Evolutionary conservation across 805 yeast genomes (phyloP).

Genomic region (Lipomyces yamadae): DNA sequence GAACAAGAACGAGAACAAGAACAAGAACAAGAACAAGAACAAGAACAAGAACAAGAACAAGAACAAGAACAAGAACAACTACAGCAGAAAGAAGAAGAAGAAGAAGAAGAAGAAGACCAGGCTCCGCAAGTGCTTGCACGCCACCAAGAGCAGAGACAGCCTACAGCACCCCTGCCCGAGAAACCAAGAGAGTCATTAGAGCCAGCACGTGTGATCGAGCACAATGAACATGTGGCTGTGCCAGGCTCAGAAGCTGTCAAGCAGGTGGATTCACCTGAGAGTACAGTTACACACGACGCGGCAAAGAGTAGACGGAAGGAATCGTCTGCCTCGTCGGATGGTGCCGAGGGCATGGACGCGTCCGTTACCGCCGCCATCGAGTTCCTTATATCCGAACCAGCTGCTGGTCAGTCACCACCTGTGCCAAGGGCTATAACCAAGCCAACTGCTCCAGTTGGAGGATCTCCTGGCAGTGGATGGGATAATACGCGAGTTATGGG

Average conservation of each 20-base stretch:
- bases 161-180: neutral
- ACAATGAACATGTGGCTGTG: neutral
- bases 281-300: neutral
- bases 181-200: neutral
- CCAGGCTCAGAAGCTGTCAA: neutral
- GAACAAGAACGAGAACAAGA: constrained; percentile 30
- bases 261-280: neutral
- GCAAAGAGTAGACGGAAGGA: constrained; percentile 19
- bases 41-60: constrained; percentile 28
- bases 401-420: constrained; percentile 33
- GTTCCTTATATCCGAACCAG: constrained; percentile 29
- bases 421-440: constrained; percentile 21
- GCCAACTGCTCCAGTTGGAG: constrained; percentile 5
- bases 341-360: constrained; percentile 28
- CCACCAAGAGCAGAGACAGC: neutral
- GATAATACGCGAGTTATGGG: constrained; percentile 17
- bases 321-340: constrained; percentile 30
- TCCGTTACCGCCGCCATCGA: constrained; percentile 37
- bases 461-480: constrained; percentile 16
- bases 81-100: neutral
- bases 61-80: constrained; percentile 29
- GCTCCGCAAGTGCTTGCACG: neutral
- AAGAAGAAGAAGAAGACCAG: too few species aligned
- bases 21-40: too few species aligned
- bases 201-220: neutral